Evolutionary conservation across 176 grass and related monocot genomes (phyloP).

Genomic region (Phoenix dactylifera): DNA sequence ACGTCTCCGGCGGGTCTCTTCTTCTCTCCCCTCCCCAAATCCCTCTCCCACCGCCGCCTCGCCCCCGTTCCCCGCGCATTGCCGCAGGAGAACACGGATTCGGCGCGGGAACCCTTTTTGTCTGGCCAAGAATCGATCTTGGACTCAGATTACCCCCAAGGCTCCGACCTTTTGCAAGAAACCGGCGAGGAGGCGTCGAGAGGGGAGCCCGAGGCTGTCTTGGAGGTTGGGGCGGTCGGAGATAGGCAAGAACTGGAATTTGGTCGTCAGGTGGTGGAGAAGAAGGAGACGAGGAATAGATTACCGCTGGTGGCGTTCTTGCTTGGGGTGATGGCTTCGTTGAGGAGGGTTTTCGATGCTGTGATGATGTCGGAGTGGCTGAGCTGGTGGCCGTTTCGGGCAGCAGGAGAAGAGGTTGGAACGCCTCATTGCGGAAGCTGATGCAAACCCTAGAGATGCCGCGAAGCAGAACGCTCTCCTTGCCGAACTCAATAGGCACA

Average conservation of each 20-base stretch:
- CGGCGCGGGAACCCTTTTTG: neutral
- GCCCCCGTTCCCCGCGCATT: neutral
- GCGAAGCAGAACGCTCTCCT: constrained; percentile 72
- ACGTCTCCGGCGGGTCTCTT: neutral
- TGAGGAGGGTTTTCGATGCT: constrained; percentile 41
- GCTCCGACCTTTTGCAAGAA: neutral
- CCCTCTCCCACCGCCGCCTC: neutral
- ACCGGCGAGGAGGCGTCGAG: neutral
- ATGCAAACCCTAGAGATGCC: constrained; percentile 70
- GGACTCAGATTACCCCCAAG: neutral
- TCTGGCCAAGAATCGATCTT: neutral
- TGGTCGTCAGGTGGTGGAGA: constrained; percentile 19
- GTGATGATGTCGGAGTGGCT: constrained; percentile 56
- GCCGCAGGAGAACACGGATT: neutral
- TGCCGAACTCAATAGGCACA: constrained; percentile 88
- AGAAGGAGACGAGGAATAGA: constrained; percentile 26
- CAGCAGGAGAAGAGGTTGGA: constrained; percentile 49
- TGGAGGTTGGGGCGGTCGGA: neutral
- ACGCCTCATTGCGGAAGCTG: constrained; percentile 67
- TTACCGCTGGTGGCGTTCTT: constrained; percentile 32
- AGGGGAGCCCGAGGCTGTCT: constrained; percentile 2
- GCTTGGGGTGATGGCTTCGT: constrained; percentile 26
- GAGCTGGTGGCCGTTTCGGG: constrained; percentile 93
- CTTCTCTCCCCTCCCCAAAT: neutral
- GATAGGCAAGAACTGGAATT: neutral